Conservation (phyloP, 768 basidiomycete genomes). For the Krasilnikovozyma curviuscula region DNA sequence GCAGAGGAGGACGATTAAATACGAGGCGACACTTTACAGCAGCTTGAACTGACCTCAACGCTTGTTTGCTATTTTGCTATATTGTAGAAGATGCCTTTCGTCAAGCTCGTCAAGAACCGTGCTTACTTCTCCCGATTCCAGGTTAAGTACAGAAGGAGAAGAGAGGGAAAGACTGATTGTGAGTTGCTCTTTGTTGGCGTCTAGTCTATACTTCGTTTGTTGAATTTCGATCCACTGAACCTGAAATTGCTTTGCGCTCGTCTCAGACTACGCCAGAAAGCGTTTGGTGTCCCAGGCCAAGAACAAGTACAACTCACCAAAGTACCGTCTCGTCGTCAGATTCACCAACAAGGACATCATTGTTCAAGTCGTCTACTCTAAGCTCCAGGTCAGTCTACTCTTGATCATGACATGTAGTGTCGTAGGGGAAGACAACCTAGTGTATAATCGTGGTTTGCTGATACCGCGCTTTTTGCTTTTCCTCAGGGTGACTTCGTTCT, state of each 20-base stretch:
- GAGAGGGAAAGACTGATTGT: slow-evolving; percentile 99
- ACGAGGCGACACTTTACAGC: too few relatives aligned
- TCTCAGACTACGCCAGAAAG: slow-evolving; percentile 85
- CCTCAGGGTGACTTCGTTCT: slow-evolving; percentile 86
- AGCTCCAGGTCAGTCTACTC: slow-evolving; percentile 32
- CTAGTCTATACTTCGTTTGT: not conserved
- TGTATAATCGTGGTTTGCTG: too few relatives aligned
- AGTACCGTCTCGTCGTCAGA: slow-evolving; percentile 63
- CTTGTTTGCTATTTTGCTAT: too few relatives aligned
- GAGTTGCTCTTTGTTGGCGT: slow-evolving; percentile 21
- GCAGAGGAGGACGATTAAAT: too few relatives aligned
- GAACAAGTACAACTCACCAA: slow-evolving; percentile 46
- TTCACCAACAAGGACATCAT: slow-evolving; percentile 97
- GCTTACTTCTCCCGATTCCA: slow-evolving; percentile 95
- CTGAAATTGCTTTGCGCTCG: slow-evolving; percentile 4
- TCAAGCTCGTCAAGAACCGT: slow-evolving; percentile 87
- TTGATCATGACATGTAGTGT: not conserved
- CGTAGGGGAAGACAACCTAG: too few relatives aligned
- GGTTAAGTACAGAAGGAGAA: slow-evolving; percentile 91
- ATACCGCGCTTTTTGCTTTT: not conserved
- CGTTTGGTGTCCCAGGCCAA: slow-evolving; percentile 93
- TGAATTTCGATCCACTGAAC: not conserved
- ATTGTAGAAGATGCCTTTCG: slow-evolving; percentile 74
- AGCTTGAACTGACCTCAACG: too few relatives aligned
- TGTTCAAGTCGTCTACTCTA: slow-evolving; percentile 76